A percentile compares a stretch with the other conserved stretches of the same genome.
Evolutionary conservation across 108 stramenopile genomes (phyloP).

Genomic region (Nitzschia palea): DNA sequence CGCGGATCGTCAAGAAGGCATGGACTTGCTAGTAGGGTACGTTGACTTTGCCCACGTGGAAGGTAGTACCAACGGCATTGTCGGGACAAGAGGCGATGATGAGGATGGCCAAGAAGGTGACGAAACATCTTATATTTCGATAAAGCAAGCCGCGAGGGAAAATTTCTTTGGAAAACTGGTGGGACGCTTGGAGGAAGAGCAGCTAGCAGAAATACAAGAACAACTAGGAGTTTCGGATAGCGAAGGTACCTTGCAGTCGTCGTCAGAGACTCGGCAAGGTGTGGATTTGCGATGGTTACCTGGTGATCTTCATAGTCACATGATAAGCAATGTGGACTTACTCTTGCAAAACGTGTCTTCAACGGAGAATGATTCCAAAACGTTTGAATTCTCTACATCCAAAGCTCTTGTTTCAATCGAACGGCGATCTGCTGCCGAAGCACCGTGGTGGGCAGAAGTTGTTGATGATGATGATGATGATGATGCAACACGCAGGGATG

Average conservation of each 20-base stretch:
- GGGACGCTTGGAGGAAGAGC: neutral
- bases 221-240: neutral
- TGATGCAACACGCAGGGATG: neutral
- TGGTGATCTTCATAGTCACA: slow-evolving; percentile 63
- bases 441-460: slow-evolving; percentile 47
- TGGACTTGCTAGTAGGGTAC: slow-evolving; percentile 89
- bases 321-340: slow-evolving; percentile 42
- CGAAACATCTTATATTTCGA: neutral
- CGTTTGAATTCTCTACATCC: slow-evolving; percentile 8
- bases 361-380: neutral
- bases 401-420: slow-evolving; percentile 41
- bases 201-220: neutral
- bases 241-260: neutral
- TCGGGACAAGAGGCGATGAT: slow-evolving; percentile 5
- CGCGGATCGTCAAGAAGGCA: slow-evolving; percentile 93
- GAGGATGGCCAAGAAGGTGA: slow-evolving; percentile 10
- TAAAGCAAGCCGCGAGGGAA: neutral
- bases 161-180: slow-evolving; percentile 4
- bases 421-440: slow-evolving; percentile 30
- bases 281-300: slow-evolving; percentile 61
- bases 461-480: neutral
- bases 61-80: slow-evolving; percentile 2
- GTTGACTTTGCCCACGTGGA: slow-evolving; percentile 41
- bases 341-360: neutral
- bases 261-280: neutral